Percentiles rank a stretch among this genome's conserved stretches.
phyloP scores from a whole-genome alignment of 2,329 filamentous ascomycete genomes.

The Sporothrix mexicana region DNA sequence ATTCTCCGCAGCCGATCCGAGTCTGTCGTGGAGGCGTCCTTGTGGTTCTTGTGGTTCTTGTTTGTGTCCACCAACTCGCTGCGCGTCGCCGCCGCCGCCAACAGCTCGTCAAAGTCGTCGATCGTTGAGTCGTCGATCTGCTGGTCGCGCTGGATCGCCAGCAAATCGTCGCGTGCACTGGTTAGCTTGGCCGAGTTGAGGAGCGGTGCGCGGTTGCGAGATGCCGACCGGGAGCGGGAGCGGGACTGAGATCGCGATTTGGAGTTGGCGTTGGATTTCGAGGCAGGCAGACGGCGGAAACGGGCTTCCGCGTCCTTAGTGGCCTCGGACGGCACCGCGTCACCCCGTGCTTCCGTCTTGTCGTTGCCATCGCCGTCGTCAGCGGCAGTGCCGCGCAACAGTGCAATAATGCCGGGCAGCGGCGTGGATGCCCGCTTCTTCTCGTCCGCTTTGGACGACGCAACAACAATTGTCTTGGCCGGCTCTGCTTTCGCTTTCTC shows the following conservation, averaged over 20 bases:
- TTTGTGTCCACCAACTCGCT: conserved; percentile 14
- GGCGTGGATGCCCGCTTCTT: not conserved
- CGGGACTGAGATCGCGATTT: conserved; percentile 40
- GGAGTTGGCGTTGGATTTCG: not conserved
- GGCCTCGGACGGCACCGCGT: not conserved
- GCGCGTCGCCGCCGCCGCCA: conserved; percentile 44
- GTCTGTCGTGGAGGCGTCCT: conserved; percentile 42
- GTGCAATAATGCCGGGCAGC: conserved; percentile 5
- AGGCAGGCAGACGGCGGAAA: conserved; percentile 37
- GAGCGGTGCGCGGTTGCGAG: conserved; percentile 55
- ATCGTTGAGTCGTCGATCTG: conserved; percentile 65
- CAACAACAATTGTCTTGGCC: not conserved
- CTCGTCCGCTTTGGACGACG: conserved; percentile 3
- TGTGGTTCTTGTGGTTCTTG: not conserved
- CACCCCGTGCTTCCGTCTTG: not conserved
- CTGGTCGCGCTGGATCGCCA: conserved; percentile 58
- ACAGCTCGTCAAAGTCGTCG: conserved; percentile 62
- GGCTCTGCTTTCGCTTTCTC: not conserved
- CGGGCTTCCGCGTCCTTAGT: conserved; percentile 19
- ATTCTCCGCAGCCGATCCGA: conserved; percentile 50
- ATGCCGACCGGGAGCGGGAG: conserved; percentile 51
- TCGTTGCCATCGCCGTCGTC: not conserved
- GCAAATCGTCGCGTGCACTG: conserved; percentile 61
- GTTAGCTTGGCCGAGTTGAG: conserved; percentile 61
- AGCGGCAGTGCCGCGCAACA: not conserved